Percentiles rank a stretch among this genome's conserved stretches.
phyloP scores from a whole-genome alignment of 2,329 filamentous ascomycete genomes.

The Nemania sp. region DNA sequence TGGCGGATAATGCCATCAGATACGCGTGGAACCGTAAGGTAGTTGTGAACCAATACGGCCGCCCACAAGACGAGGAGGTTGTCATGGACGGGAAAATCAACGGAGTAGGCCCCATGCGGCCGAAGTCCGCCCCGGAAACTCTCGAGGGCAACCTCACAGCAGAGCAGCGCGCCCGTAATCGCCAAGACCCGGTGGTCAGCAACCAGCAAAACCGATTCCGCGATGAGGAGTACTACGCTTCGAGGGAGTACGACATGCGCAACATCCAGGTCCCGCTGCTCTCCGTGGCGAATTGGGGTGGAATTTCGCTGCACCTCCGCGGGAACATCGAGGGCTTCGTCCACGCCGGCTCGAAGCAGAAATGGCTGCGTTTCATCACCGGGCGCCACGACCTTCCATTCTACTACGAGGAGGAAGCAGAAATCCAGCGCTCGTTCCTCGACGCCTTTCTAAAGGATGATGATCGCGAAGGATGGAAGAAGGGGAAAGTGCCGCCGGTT shows the following conservation, averaged over 20 bases:
- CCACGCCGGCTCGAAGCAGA: conserved; percentile 73
- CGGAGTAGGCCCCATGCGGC: neutral
- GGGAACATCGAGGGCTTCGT: conserved; percentile 76
- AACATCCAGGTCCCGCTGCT: conserved; percentile 77
- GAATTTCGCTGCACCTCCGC: conserved; percentile 75
- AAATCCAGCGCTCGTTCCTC: conserved; percentile 74
- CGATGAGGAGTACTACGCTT: conserved; percentile 73
- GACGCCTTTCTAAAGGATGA: conserved; percentile 78
- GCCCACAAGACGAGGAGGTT: conserved; percentile 47
- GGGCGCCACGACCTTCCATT: conserved; percentile 79
- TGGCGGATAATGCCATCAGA: conserved; percentile 68
- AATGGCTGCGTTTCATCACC: conserved; percentile 77
- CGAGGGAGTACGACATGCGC: conserved; percentile 72
- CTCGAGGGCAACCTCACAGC: conserved; percentile 69
- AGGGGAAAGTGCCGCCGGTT: conserved; percentile 70
- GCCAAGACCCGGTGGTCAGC: conserved; percentile 60
- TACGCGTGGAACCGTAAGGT: conserved; percentile 78
- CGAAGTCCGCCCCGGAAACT: conserved; percentile 55
- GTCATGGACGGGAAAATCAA: neutral
- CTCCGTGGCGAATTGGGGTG: conserved; percentile 77
- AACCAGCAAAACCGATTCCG: conserved; percentile 66
- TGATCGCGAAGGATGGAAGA: conserved; percentile 71
- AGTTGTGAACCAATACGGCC: conserved; percentile 74
- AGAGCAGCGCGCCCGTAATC: conserved; percentile 62
- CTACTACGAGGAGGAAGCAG: conserved; percentile 76